Evolutionary conservation across 768 basidiomycete species (phyloP), one percentile per base, ranked within the genome.

Genomic region (Suillus alpinus): DNA sequence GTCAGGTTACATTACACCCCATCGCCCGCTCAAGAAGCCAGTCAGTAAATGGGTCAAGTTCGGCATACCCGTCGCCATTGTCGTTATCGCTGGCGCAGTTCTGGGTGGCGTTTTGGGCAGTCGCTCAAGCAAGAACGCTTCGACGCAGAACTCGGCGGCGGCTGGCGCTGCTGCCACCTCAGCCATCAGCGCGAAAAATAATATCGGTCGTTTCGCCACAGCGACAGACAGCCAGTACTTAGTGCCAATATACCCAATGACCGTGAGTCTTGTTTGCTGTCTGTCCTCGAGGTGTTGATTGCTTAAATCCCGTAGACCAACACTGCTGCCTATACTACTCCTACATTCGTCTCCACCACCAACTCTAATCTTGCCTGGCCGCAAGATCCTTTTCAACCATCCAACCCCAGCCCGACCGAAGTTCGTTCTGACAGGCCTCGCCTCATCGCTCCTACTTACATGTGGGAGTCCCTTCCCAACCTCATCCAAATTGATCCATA

Each of bases 391-490:
- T 92, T 87, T 71, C 71, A 85, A 47, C 89, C 94, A 20, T 69
- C 83, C 40, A 86, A 73, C 65, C 87, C 92, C 10, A 72, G 71
- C 44, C 80, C 82, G n/a, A 86, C 86, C 40, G 74, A 72, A 55
- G 78, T 87, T 37, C 88, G 94, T 49, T 66, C 86, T 9, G 88
- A 92, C 68, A 90, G 95, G 62, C 97, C 97, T 29, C 90, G 92
- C 47, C 82, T 99, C 53, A 88, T 97, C 66, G 97, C 96, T 16
- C 94, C 96, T 26, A 67, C 81, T 10, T 95, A 94, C 82, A 95
- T 94, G 75, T 98, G 97, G 96, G 73, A 81, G 16, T 91, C 86
- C 13, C 85, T 99, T 29, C 86, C 89, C 5, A 69, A 71, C 26
- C 81, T 97, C 66, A 96, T 98, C 68, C 74, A 80, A 58, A 83